Evolutionary conservation across 306 rosid genomes (phyloP).

Genomic region (Crotalaria pallida): DNA sequence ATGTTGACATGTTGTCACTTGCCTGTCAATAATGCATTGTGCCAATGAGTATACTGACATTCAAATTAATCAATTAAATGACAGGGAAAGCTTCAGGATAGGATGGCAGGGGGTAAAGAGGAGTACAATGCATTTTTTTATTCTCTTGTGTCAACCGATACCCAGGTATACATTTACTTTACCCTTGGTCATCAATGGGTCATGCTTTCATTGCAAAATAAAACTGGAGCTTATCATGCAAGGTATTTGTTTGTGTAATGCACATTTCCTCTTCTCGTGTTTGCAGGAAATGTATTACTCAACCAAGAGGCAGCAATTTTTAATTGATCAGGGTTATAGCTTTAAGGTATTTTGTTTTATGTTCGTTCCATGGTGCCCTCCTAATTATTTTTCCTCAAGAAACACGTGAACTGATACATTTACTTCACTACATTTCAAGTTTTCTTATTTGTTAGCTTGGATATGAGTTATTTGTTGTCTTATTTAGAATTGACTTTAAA

Average conservation of each 20-base stretch:
- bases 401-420: background rate
- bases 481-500: background rate
- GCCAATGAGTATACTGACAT: slow-evolving; percentile 5
- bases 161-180: slow-evolving; percentile 56
- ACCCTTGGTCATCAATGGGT: background rate
- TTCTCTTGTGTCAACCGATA: slow-evolving; percentile 96
- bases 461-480: background rate
- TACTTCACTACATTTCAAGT: background rate
- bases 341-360: slow-evolving; percentile 60
- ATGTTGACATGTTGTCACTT: slow-evolving; percentile 11
- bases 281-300: slow-evolving; percentile 97
- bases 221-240: slow-evolving; percentile 4
- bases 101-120: slow-evolving; percentile 99
- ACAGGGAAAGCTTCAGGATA: slow-evolving; percentile 91
- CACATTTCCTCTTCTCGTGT: slow-evolving; percentile 7
- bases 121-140: slow-evolving; percentile 96
- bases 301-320: slow-evolving; percentile 92
- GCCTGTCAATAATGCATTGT: slow-evolving; percentile 8
- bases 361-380: background rate
- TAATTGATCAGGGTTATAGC: slow-evolving; percentile 98
- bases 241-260: slow-evolving; percentile 8
- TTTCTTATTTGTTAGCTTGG: background rate
- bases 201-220: slow-evolving; percentile 14
- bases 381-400: background rate
- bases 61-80: slow-evolving; percentile 25